A percentile compares a stretch with the other conserved stretches of the same genome.
These are phyloP conservation scores for Vitis riparia DNA, from an alignment of 164 flowering plant genomes.

Conservation along the genomic window DNA sequence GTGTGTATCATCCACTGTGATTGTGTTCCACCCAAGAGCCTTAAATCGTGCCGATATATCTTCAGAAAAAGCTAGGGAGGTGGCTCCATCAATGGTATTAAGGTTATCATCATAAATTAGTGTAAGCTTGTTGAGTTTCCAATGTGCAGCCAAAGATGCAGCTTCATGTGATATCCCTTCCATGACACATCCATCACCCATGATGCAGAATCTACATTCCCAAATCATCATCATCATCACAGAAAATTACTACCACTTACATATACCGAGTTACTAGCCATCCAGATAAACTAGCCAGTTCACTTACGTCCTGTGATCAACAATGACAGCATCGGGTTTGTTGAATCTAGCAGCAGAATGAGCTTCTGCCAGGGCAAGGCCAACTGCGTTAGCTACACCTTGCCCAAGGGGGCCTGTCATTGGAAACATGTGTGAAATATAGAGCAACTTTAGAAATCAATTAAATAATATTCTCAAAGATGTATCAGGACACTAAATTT, in stretches of 20 bases:
- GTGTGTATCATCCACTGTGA: slow-evolving; percentile 39
- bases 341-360: slow-evolving; percentile 59
- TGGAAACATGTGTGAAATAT: too few relatives aligned
- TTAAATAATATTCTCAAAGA: neutral
- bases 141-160: slow-evolving; percentile 60
- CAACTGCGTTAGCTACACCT: slow-evolving; percentile 69
- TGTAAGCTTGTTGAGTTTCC: slow-evolving; percentile 54
- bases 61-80: slow-evolving; percentile 43
- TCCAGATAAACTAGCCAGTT: neutral
- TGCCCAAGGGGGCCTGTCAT: slow-evolving; percentile 61
- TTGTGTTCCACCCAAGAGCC: slow-evolving; percentile 58
- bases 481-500: neutral
- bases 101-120: slow-evolving; percentile 56
- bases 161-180: slow-evolving; percentile 66
- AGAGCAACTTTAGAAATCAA: neutral
- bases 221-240: too few relatives aligned
- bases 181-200: slow-evolving; percentile 75
- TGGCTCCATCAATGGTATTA: slow-evolving; percentile 52
- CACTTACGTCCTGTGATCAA: slow-evolving; percentile 50
- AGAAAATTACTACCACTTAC: neutral
- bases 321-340: slow-evolving; percentile 45
- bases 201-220: slow-evolving; percentile 41
- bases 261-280: neutral
- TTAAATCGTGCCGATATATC: slow-evolving; percentile 38
- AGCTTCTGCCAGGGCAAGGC: slow-evolving; percentile 59